Percentiles rank a stretch among this genome's conserved stretches.
These are phyloP conservation scores for rapeseed (Brassica napus) DNA, from an alignment of 345 rosid species.

Conservation along the genomic window DNA sequence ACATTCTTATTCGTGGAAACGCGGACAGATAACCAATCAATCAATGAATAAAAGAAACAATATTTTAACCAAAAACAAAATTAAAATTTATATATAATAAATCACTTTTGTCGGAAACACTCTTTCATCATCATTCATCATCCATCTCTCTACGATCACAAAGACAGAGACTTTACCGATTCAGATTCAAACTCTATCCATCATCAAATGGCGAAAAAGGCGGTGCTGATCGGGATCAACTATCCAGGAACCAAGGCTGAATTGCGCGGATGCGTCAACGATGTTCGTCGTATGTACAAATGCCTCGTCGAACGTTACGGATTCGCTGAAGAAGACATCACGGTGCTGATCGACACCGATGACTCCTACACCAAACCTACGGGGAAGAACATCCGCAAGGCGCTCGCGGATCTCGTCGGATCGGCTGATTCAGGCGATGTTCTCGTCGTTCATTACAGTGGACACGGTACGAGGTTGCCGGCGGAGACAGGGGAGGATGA, in stretches of 20 bases:
- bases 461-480: slow-evolving; percentile 96
- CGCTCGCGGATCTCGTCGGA: slow-evolving; percentile 55
- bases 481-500: slow-evolving; percentile 97
- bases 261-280: slow-evolving; percentile 88
- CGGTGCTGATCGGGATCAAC: slow-evolving; percentile 81
- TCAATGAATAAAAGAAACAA: slow-evolving; percentile 7
- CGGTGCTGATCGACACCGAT: slow-evolving; percentile 76
- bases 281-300: slow-evolving; percentile 64
- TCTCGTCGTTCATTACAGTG: slow-evolving; percentile 90
- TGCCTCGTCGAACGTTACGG: slow-evolving; percentile 74
- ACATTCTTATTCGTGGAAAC: slow-evolving; percentile 21
- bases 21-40: background rate
- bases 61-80: background rate
- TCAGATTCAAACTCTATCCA: slow-evolving; percentile 18
- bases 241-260: slow-evolving; percentile 90
- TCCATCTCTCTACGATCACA: background rate
- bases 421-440: slow-evolving; percentile 63
- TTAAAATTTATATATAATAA: background rate
- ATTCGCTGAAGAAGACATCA: slow-evolving; percentile 65
- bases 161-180: slow-evolving; percentile 11
- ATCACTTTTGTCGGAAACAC: slow-evolving; percentile 14
- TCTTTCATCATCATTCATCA: background rate
- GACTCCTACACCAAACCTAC: slow-evolving; percentile 63
- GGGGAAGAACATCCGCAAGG: slow-evolving; percentile 75
- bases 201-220: slow-evolving; percentile 62